Base-by-base conservation (phyloP, 2,329 filamentous ascomycete species). In the Diaporthe helianthi region DNA sequence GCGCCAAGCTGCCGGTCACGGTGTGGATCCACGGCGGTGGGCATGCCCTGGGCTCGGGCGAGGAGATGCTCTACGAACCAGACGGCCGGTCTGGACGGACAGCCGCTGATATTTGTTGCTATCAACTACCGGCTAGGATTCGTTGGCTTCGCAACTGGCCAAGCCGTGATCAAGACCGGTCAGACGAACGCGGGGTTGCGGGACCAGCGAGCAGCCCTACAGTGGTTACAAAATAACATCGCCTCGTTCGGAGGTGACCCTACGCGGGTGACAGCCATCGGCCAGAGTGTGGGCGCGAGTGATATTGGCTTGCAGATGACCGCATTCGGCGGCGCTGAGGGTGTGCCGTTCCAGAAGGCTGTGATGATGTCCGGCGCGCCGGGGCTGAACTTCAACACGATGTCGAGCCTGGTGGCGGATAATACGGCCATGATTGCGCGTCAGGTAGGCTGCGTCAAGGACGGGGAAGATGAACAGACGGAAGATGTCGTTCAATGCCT, bases 291-390 rank as follows among this genome's bases (percentile, higher is more conserved):
- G 1, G 76, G 77, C 31, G 75, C 73, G 24, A 75, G 72, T 22
- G 76, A 76, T 61, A 76, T 77, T 49, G 68, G 74, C 24, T 69
- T 78, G 17, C 76, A 77, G 8, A 53, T 78, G 44, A 72, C 69
- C 15, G 71, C 76, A 0, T 78, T 74, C 38, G 74, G 68, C 1
- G 76, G 76, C 2, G 69, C 69, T 1, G 53, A 61, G 2, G 73
- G 67, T 17, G 76, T 73, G 33, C 76, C 76, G 5, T 78, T 78
- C 38, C 75, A 78, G 46, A 76, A 75, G 69, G 75, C 76, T 26
- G 65, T 78, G 36, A 73, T 78, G 74, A 76, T 78, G 74, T 77
- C 76, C 9, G 76, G 76, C 17, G 73, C 68, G 2, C 73, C 74
- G 31, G 75, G 75, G 0, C 41, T 76, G 13, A 77, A 77, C 53